Percentiles rank a stretch among this genome's conserved stretches.
phyloP scores from a whole-genome alignment of 2,329 filamentous ascomycete genomes.

The Colletotrichum spinosum region DNA sequence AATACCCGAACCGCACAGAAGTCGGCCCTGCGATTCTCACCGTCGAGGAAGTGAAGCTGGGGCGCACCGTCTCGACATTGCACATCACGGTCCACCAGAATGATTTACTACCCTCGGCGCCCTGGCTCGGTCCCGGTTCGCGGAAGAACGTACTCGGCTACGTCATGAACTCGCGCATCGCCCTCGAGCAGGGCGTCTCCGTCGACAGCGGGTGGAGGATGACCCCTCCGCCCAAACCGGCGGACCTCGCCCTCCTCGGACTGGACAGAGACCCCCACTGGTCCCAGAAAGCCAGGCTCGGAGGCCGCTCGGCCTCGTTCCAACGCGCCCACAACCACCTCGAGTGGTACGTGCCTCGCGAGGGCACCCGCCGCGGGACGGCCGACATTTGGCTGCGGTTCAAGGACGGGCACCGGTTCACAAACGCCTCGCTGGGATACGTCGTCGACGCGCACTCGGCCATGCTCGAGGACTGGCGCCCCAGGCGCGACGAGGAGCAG shows the following conservation, averaged over 20 bases:
- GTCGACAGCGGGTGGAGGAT: constrained; percentile 32
- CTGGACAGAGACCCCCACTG: constrained; percentile 46
- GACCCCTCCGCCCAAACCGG: constrained; percentile 37
- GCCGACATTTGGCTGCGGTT: constrained; percentile 76
- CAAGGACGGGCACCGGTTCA: constrained; percentile 70
- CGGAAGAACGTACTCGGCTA: constrained; percentile 50
- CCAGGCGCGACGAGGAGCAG: constrained; percentile 43
- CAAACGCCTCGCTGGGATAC: constrained; percentile 72
- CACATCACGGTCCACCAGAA: constrained; percentile 57
- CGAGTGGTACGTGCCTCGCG: constrained; percentile 35
- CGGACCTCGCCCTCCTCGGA: constrained; percentile 43
- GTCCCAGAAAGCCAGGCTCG: constrained; percentile 28
- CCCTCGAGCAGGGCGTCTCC: constrained; percentile 45
- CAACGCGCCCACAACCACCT: constrained; percentile 45
- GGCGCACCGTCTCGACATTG: constrained; percentile 54
- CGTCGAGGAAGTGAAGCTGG: constrained; percentile 56
- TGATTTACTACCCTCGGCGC: constrained; percentile 45
- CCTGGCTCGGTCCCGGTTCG: constrained; percentile 49
- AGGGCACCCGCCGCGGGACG: constrained; percentile 28
- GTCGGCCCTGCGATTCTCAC: constrained; percentile 51
- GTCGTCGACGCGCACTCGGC: constrained; percentile 77
- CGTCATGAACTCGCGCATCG: constrained; percentile 52
- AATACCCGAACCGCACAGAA: constrained; percentile 54
- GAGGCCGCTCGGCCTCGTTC: constrained; percentile 30
- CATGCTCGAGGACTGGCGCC: constrained; percentile 66